Evolutionary conservation across 2,329 filamentous ascomycete genomes (phyloP).

Genomic region (Aspergillus sp.): DNA sequence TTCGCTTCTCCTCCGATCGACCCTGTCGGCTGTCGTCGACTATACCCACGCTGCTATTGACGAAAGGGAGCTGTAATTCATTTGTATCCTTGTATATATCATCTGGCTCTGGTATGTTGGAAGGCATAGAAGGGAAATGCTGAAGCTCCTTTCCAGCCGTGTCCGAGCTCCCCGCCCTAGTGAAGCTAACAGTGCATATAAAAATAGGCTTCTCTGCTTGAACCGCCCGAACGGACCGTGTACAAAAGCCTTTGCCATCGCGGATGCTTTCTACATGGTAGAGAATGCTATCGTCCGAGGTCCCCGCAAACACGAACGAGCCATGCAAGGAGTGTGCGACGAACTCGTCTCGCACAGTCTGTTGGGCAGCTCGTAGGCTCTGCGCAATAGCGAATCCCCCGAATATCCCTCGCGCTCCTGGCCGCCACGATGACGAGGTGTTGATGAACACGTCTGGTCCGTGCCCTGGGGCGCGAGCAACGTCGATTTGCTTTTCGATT

Average conservation of each 20-base stretch:
- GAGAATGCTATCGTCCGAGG: neutral
- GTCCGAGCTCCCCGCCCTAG: neutral
- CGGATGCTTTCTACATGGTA: constrained; percentile 11
- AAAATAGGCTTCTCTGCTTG: neutral
- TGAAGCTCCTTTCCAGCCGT: neutral
- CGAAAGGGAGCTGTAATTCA: neutral
- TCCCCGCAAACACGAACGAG: constrained; percentile 14
- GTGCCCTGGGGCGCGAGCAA: neutral
- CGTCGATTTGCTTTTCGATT: neutral
- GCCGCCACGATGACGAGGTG: constrained; percentile 11
- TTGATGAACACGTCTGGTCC: constrained; percentile 14
- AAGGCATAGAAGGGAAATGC: neutral
- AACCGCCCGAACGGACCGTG: constrained; percentile 9
- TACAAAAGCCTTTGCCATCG: constrained; percentile 6
- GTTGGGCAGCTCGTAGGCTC: constrained; percentile 13
- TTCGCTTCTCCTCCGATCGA: neutral
- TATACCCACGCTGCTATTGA: neutral
- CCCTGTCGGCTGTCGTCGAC: neutral
- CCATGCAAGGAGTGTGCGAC: constrained; percentile 13
- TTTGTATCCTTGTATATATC: neutral
- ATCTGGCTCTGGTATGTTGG: neutral
- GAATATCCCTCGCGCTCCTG: constrained; percentile 16
- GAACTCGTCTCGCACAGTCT: constrained; percentile 1
- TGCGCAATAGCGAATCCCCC: constrained; percentile 18
- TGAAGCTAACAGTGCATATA: neutral